Percentiles rank a stretch among this genome's conserved stretches.
Evolutionary conservation across 495 filamentous ascomycete genomes (phyloP).

Genomic region (Aspergillus cavernicola): DNA sequence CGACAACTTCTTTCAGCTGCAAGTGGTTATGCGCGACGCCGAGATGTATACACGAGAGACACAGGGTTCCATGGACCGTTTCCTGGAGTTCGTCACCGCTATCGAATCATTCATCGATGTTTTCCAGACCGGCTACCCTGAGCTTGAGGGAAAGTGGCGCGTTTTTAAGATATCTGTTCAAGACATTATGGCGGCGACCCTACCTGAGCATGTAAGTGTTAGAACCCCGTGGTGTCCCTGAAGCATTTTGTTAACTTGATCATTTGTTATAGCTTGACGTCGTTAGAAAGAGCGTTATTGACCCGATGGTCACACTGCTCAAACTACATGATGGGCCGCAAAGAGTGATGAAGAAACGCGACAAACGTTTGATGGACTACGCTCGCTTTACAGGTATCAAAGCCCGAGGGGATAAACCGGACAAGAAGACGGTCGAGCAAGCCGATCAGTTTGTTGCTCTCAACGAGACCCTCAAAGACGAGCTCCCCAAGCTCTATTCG

Average conservation of each 20-base stretch:
- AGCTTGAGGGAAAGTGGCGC: slow-evolving; percentile 89
- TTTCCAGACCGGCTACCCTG: slow-evolving; percentile 60
- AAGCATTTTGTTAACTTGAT: background rate
- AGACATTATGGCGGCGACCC: slow-evolving; percentile 70
- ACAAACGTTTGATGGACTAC: slow-evolving; percentile 85
- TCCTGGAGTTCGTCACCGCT: slow-evolving; percentile 63
- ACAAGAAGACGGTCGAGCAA: slow-evolving; percentile 76
- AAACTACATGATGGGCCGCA: slow-evolving; percentile 76
- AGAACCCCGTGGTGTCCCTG: background rate
- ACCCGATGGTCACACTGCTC: slow-evolving; percentile 79
- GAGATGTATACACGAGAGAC: slow-evolving; percentile 77
- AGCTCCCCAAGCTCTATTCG: slow-evolving; percentile 79
- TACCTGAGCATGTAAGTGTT: slow-evolving; percentile 80
- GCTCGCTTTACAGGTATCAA: slow-evolving; percentile 73
- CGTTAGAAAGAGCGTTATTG: slow-evolving; percentile 77
- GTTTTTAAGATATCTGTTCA: slow-evolving; percentile 75
- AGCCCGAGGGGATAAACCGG: slow-evolving; percentile 73
- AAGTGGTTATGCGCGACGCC: slow-evolving; percentile 86
- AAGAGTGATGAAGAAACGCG: slow-evolving; percentile 84
- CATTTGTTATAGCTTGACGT: slow-evolving; percentile 55
- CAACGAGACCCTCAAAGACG: slow-evolving; percentile 88
- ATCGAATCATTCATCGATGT: slow-evolving; percentile 65
- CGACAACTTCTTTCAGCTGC: slow-evolving; percentile 83
- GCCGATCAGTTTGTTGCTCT: slow-evolving; percentile 84
- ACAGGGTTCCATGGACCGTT: slow-evolving; percentile 65